These are phyloP conservation scores for Cyclaneusma minus DNA, from an alignment of 2,329 filamentous ascomycete genomes.

Conservation along the genomic window DNA sequence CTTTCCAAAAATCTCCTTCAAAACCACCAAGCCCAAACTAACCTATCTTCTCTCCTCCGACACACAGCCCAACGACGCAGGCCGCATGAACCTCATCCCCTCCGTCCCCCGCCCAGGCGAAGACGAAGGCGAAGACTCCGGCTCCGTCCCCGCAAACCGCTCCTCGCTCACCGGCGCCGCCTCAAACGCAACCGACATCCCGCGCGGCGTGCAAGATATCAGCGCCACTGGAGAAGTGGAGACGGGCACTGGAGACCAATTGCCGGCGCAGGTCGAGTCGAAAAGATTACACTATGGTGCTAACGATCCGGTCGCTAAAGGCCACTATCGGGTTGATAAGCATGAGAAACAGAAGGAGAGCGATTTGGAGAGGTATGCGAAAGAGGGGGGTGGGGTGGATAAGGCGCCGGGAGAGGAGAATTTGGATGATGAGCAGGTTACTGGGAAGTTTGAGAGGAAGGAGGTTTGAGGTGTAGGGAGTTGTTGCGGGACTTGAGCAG, in stretches of 20 bases:
- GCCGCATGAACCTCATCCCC: conserved; percentile 26
- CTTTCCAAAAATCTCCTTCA: too few relatives aligned
- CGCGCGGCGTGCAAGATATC: conserved; percentile 21
- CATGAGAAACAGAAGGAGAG: conserved; percentile 21
- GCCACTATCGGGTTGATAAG: conserved; percentile 22
- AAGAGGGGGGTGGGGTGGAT: conserved; percentile 20
- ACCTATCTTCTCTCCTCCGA: too few relatives aligned
- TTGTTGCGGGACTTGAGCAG: too few relatives aligned
- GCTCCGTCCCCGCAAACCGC: conserved; percentile 16
- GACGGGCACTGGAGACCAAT: conserved; percentile 23
- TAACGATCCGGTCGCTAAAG: conserved; percentile 20
- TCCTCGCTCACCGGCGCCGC: too few relatives aligned
- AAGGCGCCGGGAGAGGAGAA: conserved; percentile 17
- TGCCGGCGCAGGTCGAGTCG: conserved; percentile 20
- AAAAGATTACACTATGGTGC: conserved; percentile 21
- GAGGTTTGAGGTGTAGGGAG: too few relatives aligned
- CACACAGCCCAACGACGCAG: conserved; percentile 32
- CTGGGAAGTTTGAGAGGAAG: conserved; percentile 4
- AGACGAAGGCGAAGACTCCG: conserved; percentile 18
- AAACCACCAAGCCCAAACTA: too few relatives aligned
- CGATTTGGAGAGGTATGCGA: conserved; percentile 21
- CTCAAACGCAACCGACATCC: conserved; percentile 31
- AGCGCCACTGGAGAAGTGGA: conserved; percentile 21
- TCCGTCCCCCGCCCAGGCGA: conserved; percentile 32
- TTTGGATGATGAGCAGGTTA: conserved; percentile 12